Evolutionary conservation across 306 rosid genomes (phyloP), one percentile per base, ranked within the genome.

Genomic region (Begonia masoniana): DNA sequence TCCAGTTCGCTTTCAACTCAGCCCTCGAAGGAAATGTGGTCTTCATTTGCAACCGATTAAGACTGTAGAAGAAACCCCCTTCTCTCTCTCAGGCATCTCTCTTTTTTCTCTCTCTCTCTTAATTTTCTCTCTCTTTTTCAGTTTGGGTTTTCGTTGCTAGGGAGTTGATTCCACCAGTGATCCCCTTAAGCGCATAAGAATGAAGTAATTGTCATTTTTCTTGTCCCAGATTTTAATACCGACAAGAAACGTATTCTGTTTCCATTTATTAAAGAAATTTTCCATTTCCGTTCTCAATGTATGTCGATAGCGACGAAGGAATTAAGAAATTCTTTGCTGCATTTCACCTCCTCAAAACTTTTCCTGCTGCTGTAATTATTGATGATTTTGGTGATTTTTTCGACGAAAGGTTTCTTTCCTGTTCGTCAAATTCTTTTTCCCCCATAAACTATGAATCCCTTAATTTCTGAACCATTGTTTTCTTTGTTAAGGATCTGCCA

Each of bases 341-440:
- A 61, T 83, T 81, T 80, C 96, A 81, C 60, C 71, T 89, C 67
- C 52, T 60, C 59, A 74, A 66, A 55, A 63, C 68, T 55, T 62
- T 89, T 72, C 95, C 97, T 48, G 74, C 65, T 6, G 74, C 94
- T 0, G 80, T 89, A 67, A 50, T 85, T 23, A 70, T 89, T 16
- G 94, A 89, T 60, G 94, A 85, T 73, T 89, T 89, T 54, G 91
- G 82, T 16, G 82, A 71, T 71, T 83, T 89, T 75, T 89, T 89
- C 51, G 67, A 75, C 8, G 70, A 73, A 62, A 85, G 81, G 95
- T 85, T 21, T 21, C 24, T 21, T 21, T 21, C 24, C 24, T 21
- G 2, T 21, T 21, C 2, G 24, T 2, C 24, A 21, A 21, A 21
- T 21, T 2, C 24, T 21, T 21, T 21, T 21, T 21, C 24, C 24